Percentiles rank a stretch among this genome's conserved stretches.
Conservation (phyloP, 106 monocot species). For the Alisma plantagoaquatica region DNA sequence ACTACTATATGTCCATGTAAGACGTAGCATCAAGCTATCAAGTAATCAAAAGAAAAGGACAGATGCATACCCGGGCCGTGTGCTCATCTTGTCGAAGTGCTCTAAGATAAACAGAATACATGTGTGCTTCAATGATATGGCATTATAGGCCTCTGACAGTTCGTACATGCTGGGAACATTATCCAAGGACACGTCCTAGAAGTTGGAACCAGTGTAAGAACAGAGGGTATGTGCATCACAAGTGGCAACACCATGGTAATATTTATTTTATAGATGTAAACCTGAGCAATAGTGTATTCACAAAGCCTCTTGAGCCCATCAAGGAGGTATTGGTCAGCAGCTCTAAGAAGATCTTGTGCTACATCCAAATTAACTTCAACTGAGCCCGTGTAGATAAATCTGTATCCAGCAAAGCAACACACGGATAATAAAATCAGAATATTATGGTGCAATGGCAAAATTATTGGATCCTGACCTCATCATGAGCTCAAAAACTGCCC, state of each 20-base stretch:
- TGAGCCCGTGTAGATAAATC: constrained; percentile 94
- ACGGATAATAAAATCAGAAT: not conserved
- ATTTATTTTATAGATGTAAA: constrained; percentile 4
- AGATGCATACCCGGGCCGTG: constrained; percentile 49
- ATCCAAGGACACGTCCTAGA: constrained; percentile 66
- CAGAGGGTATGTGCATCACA: not conserved
- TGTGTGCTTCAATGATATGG: constrained; percentile 71
- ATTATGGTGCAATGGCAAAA: not conserved
- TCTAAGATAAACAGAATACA: constrained; percentile 81
- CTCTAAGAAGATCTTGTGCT: constrained; percentile 93
- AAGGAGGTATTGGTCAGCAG: constrained; percentile 94
- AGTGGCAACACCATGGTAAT: not conserved
- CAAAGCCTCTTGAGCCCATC: constrained; percentile 95
- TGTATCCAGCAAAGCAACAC: constrained; percentile 5
- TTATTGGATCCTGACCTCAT: constrained; percentile 57
- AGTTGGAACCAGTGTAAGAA: too few species aligned
- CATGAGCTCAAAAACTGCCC: constrained; percentile 94
- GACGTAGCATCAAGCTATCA: too few species aligned
- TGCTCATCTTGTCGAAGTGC: constrained; percentile 63
- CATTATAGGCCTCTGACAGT: constrained; percentile 82
- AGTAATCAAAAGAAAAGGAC: too few species aligned
- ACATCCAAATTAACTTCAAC: constrained; percentile 59
- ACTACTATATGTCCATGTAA: too few species aligned
- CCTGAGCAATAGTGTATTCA: constrained; percentile 91
- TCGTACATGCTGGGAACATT: constrained; percentile 91